Conservation (phyloP, 352 stramenopile genomes). For the Blastocystis hominis region DNA sequence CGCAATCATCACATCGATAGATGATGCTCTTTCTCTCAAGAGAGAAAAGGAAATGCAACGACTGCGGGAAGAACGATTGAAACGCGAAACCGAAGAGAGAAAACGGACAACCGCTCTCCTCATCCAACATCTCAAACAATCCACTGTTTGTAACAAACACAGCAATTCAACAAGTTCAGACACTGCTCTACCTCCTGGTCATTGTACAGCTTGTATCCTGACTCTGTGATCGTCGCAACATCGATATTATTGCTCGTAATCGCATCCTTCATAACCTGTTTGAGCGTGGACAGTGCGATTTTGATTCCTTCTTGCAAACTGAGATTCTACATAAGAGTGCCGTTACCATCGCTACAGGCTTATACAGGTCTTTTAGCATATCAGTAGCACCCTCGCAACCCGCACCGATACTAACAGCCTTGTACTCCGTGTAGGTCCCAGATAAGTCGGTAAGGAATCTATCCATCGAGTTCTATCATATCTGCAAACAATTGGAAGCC, state of each 20-base stretch:
- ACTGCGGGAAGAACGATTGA: conserved; percentile 4
- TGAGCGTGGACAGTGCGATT: conserved; percentile 85
- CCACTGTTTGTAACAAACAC: conserved; percentile 41
- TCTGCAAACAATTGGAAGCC: conserved; percentile 80
- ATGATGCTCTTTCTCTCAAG: not conserved
- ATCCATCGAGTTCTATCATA: not conserved
- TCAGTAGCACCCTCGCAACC: conserved; percentile 90
- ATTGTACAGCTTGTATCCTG: conserved; percentile 88
- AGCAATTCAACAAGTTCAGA: not conserved
- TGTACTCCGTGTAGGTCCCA: conserved; percentile 93
- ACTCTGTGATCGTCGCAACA: conserved; percentile 83
- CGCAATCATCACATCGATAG: not conserved
- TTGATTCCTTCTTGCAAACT: conserved; percentile 89
- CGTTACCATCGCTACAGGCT: conserved; percentile 48
- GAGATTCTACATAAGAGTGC: conserved; percentile 68
- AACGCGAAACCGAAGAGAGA: conserved; percentile 9
- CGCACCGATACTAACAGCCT: conserved; percentile 93
- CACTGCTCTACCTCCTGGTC: conserved; percentile 76
- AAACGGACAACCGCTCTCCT: conserved; percentile 16
- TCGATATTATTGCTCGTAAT: conserved; percentile 95
- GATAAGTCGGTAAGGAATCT: conserved; percentile 73
- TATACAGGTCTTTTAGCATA: conserved; percentile 95
- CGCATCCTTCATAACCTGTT: conserved; percentile 99
- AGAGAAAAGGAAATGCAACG: not conserved
- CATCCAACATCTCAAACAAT: conserved; percentile 7